Conservation (phyloP, 768 basidiomycete species). For the Guyanaporus albipodus region DNA sequence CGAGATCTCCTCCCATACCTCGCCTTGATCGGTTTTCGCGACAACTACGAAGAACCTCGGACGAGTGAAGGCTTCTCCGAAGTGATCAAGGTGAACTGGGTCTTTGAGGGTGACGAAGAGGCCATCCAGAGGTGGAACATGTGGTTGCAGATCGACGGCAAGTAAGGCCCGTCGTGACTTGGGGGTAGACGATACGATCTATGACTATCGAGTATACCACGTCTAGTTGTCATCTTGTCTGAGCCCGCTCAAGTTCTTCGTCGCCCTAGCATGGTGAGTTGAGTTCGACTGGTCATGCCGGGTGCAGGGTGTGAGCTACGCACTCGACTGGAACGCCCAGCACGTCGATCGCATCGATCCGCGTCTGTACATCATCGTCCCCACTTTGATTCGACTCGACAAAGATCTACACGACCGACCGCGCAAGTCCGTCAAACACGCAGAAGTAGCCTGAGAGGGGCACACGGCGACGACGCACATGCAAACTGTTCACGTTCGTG, state of each 20-base stretch:
- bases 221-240: slow-evolving; percentile 30
- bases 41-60: slow-evolving; percentile 63
- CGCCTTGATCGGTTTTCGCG: slow-evolving; percentile 56
- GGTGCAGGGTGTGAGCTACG: slow-evolving; percentile 21
- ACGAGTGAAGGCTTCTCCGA: slow-evolving; percentile 72
- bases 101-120: slow-evolving; percentile 71
- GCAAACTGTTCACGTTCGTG: slow-evolving; percentile 61
- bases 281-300: slow-evolving; percentile 1
- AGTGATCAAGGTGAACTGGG: slow-evolving; percentile 74
- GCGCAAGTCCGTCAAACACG: background rate
- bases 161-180: slow-evolving; percentile 33
- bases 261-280: slow-evolving; percentile 25
- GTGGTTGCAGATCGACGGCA: slow-evolving; percentile 82
- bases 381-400: slow-evolving; percentile 62
- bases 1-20: slow-evolving; percentile 55
- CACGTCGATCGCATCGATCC: slow-evolving; percentile 65
- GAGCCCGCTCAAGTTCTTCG: slow-evolving; percentile 39
- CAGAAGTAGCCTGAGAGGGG: too few species aligned
- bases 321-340: slow-evolving; percentile 58
- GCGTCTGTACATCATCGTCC: slow-evolving; percentile 49
- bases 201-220: background rate
- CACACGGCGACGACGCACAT: slow-evolving; percentile 37
- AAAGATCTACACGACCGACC: slow-evolving; percentile 61
- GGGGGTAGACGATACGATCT: slow-evolving; percentile 1
- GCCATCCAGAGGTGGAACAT: slow-evolving; percentile 71